phyloP scores from a whole-genome alignment of 2,329 filamentous ascomycete genomes.

The Pseudogymnoascus sp. region DNA sequence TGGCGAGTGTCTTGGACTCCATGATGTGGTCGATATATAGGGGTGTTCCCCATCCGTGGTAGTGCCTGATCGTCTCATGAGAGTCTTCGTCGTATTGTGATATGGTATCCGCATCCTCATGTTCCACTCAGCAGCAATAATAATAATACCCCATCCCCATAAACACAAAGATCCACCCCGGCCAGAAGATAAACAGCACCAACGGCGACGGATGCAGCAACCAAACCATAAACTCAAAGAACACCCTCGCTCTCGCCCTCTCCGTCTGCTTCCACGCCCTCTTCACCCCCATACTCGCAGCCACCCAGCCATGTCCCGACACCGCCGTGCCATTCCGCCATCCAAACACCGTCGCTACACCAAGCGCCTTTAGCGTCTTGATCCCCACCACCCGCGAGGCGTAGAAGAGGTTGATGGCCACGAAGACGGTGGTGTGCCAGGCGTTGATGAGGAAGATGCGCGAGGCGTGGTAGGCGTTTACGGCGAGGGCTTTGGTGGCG shows the following conservation, averaged over 20 bases:
- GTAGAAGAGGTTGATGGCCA: not conserved
- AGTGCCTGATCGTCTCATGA: not conserved
- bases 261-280: slow-evolving; percentile 8
- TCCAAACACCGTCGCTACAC: not conserved
- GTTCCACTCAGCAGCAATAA: not conserved
- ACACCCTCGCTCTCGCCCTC: slow-evolving; percentile 7
- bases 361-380: not conserved
- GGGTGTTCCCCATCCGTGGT: not conserved
- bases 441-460: not conserved
- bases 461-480: not conserved
- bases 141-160: slow-evolving; percentile 1
- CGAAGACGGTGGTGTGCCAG: not conserved
- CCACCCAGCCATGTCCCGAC: not conserved
- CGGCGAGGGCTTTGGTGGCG: not conserved
- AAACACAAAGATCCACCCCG: slow-evolving; percentile 11
- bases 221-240: slow-evolving; percentile 14
- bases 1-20: no score
- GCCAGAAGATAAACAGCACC: slow-evolving; percentile 12
- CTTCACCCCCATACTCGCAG: not conserved
- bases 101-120: not conserved
- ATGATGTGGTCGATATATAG: not conserved
- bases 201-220: slow-evolving; percentile 12
- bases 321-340: not conserved
- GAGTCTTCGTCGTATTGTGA: not conserved
- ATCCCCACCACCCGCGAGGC: not conserved